Conservation (phyloP, 148 eudicot species). For the Silene conica region DNA sequence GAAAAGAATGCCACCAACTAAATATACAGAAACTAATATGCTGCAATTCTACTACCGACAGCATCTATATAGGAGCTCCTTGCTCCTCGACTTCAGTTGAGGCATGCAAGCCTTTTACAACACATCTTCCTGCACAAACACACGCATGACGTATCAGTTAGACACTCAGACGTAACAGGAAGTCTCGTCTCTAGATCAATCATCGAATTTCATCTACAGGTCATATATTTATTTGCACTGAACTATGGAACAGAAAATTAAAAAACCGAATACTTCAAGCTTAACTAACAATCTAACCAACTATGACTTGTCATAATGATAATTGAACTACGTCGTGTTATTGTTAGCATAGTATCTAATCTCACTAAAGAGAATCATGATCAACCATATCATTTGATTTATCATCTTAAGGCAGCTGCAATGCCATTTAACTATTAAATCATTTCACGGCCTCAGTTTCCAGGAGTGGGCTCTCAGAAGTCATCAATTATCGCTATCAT, state of each 20-base stretch:
- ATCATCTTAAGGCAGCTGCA: not conserved
- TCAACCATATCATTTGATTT: not conserved
- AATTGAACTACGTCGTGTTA: not conserved
- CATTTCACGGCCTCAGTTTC: not conserved
- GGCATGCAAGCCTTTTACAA: conserved; percentile 35
- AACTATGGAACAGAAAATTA: too few relatives aligned
- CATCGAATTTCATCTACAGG: too few relatives aligned
- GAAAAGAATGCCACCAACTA: conserved; percentile 16
- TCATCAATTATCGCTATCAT: not conserved
- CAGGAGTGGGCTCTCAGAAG: not conserved
- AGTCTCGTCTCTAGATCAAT: too few relatives aligned
- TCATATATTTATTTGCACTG: too few relatives aligned
- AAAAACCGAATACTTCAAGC: too few relatives aligned
- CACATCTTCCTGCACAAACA: conserved; percentile 40
- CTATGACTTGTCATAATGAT: not conserved
- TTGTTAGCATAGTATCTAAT: not conserved
- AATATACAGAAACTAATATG: conserved; percentile 25
- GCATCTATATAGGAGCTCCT: conserved; percentile 10
- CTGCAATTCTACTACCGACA: conserved; percentile 22
- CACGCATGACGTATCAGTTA: not conserved
- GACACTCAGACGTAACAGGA: not conserved
- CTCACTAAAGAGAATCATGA: too few relatives aligned
- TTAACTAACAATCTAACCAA: too few relatives aligned
- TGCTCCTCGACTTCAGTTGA: conserved; percentile 27
- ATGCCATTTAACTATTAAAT: not conserved